A percentile compares a stretch with the other conserved stretches of the same genome.
phyloP scores from a whole-genome alignment of 331 rosid genomes.

The Rosa hybrid region DNA sequence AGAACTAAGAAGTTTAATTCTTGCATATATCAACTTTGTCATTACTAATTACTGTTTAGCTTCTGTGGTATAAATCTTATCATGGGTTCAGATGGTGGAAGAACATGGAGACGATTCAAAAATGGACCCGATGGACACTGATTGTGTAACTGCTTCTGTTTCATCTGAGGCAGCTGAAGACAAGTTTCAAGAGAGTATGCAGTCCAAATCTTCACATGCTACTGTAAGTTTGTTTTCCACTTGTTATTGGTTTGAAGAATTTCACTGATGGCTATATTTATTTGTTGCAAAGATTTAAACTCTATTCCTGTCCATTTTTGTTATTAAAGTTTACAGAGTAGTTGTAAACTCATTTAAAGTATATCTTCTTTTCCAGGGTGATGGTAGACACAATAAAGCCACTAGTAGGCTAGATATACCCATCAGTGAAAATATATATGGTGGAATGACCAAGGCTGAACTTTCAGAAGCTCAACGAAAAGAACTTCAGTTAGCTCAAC shows the following conservation, averaged over 20 bases:
- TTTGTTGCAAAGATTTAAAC: constrained; percentile 13
- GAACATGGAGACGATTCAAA: constrained; percentile 52
- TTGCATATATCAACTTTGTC: constrained; percentile 23
- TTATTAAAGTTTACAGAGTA: neutral
- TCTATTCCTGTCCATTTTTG: neutral
- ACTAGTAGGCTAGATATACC: constrained; percentile 59
- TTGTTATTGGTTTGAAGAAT: neutral
- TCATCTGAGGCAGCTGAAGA: constrained; percentile 52
- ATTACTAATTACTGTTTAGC: neutral
- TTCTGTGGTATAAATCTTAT: constrained; percentile 20
- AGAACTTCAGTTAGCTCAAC: constrained; percentile 74
- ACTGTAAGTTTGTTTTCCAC: constrained; percentile 45
- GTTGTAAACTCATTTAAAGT: constrained; percentile 6
- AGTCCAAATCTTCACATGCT: constrained; percentile 46
- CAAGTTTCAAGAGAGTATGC: constrained; percentile 46
- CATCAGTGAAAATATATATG: constrained; percentile 62
- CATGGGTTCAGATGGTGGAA: constrained; percentile 61
- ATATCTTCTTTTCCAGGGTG: constrained; percentile 49
- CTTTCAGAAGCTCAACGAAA: constrained; percentile 66
- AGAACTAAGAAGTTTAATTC: constrained; percentile 25
- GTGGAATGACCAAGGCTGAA: constrained; percentile 78
- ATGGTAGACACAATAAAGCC: constrained; percentile 47
- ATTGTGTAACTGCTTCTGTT: constrained; percentile 34
- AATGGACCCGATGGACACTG: constrained; percentile 58
- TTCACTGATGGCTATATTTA: constrained; percentile 10